Evolutionary conservation across 306 rosid species (phyloP), one percentile per base, ranked within the genome.

Genomic region (Argentina anserina): DNA sequence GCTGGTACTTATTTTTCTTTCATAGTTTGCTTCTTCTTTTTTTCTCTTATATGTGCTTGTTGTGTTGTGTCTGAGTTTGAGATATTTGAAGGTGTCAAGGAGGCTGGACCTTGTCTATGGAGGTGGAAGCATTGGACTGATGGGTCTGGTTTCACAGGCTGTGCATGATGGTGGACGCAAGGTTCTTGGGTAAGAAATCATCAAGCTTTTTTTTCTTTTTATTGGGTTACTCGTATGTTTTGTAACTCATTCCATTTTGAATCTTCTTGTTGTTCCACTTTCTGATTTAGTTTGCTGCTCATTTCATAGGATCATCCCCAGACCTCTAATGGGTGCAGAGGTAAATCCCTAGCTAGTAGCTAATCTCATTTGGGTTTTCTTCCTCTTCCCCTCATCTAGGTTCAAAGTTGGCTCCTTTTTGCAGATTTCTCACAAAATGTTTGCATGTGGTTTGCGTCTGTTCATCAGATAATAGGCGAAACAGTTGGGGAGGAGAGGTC

Each of bases 81-180:
- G 3, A 11, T 47, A 3, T 33, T n/a, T 83, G 33, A 76, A 87
- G 91, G 91, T 87, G 13, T 78, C 84, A 29, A 80, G 82, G 61
- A 75, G 74, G 70, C 58, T 87, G 62, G 85, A 80, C 72, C 91
- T 87, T 61, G 88, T 84, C n/a, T 87, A 87, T 69, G 88, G 91
- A 28, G 91, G 91, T 12, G 91, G 91, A n/a, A 78, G 88, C 55
- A 82, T 84, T 23, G 91, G 91, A n/a, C 69, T 87, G 12, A 87
- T 87, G 91, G 91, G 88, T 53, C 70, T 80, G 77, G 86, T 87
- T 70, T 80, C 91, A 9, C 86, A 84, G 65, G 84, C 88, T 64
- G 90, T 86, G 74, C 88, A 86, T 79, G 70, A 65, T 63, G 91
- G 87, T 49, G 91, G 91, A 59, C 73, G 91, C n/a, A 75, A 82